A percentile compares a stretch with the other conserved stretches of the same genome.
These are phyloP conservation scores for Penicillium odoratum DNA, from an alignment of 495 filamentous ascomycete species.

Conservation along the genomic window DNA sequence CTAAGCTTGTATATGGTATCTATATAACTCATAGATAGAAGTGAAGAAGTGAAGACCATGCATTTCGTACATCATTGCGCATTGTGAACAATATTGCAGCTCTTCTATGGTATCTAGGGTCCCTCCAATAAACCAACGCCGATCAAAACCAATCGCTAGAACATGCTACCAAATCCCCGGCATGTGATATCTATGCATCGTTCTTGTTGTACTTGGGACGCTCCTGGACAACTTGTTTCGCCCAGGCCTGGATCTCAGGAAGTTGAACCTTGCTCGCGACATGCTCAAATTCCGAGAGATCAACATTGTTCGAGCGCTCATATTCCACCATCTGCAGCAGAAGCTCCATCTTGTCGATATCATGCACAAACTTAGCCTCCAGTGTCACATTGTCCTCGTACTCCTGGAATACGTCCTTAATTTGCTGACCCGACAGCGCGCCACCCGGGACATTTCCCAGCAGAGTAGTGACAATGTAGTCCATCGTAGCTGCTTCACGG, in stretches of 20 bases:
- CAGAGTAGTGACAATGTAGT: conserved; percentile 72
- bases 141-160: conserved; percentile 1
- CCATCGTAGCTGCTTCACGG: conserved; percentile 85
- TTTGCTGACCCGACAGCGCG: conserved; percentile 57
- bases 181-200: background rate
- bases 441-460: conserved; percentile 74
- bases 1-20: background rate
- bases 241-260: conserved; percentile 79
- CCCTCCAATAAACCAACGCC: conserved; percentile 20
- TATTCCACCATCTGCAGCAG: conserved; percentile 96
- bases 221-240: conserved; percentile 71
- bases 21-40: background rate
- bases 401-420: conserved; percentile 82
- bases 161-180: background rate
- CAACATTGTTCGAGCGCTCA: conserved; percentile 70
- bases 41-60: background rate
- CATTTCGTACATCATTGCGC: conserved; percentile 19
- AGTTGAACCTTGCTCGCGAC: conserved; percentile 72
- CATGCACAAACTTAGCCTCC: conserved; percentile 88
- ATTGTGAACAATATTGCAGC: conserved; percentile 16
- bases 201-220: conserved; percentile 47
- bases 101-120: conserved; percentile 26
- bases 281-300: conserved; percentile 80
- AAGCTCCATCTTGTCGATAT: conserved; percentile 95
- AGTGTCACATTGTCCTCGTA: conserved; percentile 84